A percentile compares a stretch with the other conserved stretches of the same genome.
phyloP scores from a whole-genome alignment of 2,329 filamentous ascomycete species.

The Neofusicoccum umdonicola region DNA sequence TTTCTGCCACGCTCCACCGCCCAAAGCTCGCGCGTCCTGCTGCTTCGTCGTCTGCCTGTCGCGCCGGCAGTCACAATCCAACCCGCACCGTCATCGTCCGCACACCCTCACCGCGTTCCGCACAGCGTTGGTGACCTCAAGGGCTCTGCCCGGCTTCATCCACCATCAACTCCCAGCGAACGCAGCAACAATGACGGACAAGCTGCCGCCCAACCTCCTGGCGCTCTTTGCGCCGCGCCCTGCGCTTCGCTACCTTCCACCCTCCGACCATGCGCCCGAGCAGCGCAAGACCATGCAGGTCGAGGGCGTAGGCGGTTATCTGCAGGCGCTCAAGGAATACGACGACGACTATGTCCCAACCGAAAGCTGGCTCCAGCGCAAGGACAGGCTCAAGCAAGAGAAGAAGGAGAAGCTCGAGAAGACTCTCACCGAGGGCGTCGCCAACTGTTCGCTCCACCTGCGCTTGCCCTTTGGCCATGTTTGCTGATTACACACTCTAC shows the following conservation, averaged over 20 bases:
- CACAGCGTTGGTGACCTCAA: background rate
- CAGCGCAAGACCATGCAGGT: conserved; percentile 74
- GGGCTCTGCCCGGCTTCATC: background rate
- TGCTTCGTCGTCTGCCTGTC: conserved; percentile 6
- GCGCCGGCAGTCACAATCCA: background rate
- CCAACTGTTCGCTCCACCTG: conserved; percentile 55
- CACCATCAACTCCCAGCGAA: background rate
- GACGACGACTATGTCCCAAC: conserved; percentile 75
- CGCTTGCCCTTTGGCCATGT: background rate
- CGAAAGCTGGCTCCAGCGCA: conserved; percentile 88
- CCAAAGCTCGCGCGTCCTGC: background rate
- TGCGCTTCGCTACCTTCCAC: conserved; percentile 83
- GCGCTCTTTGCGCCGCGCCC: conserved; percentile 94
- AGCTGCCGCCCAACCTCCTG: conserved; percentile 87
- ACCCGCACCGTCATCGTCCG: background rate
- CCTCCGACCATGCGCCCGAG: conserved; percentile 78
- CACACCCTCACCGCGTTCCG: background rate
- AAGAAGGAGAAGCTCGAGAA: conserved; percentile 68
- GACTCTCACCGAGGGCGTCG: conserved; percentile 61
- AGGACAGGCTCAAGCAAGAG: conserved; percentile 79
- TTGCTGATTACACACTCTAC: conserved; percentile 7
- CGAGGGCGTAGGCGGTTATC: conserved; percentile 69
- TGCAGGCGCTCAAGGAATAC: conserved; percentile 73
- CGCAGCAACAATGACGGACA: conserved; percentile 75
- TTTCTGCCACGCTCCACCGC: conserved; percentile 3